phyloP scores from a whole-genome alignment of 345 rosid genomes.

The Lenwebbia sp. region DNA sequence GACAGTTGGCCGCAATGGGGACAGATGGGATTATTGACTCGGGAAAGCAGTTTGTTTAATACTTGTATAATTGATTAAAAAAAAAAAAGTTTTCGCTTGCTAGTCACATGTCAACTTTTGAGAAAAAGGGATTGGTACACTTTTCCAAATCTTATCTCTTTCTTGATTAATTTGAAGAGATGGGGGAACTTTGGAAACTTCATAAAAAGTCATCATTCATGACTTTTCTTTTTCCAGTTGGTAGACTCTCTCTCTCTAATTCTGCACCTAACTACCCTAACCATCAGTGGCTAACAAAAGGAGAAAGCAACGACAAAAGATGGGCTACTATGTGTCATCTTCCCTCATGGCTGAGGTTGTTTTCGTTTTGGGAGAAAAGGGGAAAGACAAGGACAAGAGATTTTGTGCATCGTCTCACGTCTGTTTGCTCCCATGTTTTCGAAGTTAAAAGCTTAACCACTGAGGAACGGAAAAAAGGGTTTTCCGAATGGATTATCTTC shows the following conservation, averaged over 20 bases:
- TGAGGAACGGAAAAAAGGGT: not conserved
- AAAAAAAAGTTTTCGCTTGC: not conserved
- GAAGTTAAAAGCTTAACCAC: not conserved
- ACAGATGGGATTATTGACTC: not conserved
- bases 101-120: not conserved
- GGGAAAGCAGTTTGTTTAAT: not conserved
- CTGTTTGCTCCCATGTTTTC: not conserved
- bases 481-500: not conserved
- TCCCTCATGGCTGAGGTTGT: not conserved
- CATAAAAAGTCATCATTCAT: not conserved
- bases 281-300: not conserved
- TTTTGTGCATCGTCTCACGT: not conserved
- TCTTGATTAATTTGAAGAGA: not conserved
- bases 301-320: not conserved
- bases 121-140: too few relatives aligned
- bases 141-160: not conserved
- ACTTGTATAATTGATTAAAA: not conserved
- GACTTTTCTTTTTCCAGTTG: not conserved
- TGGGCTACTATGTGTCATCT: not conserved
- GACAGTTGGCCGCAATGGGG: conserved; percentile 26
- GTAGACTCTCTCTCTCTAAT: not conserved
- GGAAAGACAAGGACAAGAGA: not conserved
- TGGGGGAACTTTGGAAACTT: not conserved
- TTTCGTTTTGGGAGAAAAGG: not conserved
- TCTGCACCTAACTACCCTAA: not conserved